Evolutionary conservation across 2,329 filamentous ascomycete species (phyloP).

Genomic region (Cladorrhinum sp.): DNA sequence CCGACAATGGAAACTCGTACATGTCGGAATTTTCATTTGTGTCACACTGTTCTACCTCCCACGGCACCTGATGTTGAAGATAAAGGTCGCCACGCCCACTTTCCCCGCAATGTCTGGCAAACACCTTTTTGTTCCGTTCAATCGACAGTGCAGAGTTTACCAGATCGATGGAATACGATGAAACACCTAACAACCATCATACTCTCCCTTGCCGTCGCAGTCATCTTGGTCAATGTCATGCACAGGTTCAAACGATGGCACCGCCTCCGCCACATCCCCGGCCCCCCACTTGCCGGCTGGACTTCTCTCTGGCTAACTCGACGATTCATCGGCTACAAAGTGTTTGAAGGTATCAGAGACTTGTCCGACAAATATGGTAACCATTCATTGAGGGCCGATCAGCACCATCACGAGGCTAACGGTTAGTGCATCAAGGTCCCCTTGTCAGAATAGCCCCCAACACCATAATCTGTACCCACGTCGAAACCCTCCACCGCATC

Average conservation of each 20-base stretch:
- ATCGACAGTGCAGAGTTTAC: no score
- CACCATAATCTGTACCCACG: constrained; percentile 19
- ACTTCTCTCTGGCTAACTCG: constrained; percentile 19
- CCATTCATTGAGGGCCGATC: no score
- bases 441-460: constrained; percentile 21
- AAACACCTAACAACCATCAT: neutral
- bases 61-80: neutral
- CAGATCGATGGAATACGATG: neutral
- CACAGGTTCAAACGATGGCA: constrained; percentile 15
- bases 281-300: constrained; percentile 17
- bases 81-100: no score
- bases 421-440: constrained; percentile 14
- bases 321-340: neutral
- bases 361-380: constrained; percentile 12
- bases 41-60: neutral
- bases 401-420: no score
- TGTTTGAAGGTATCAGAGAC: constrained; percentile 8
- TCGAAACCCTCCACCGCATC: constrained; percentile 18
- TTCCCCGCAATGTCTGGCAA: neutral
- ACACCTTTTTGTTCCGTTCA: no score
- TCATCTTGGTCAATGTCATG: constrained; percentile 1
- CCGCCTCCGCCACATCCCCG: constrained; percentile 19
- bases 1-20: neutral
- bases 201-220: neutral
- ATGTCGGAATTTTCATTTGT: neutral